A percentile compares a stretch with the other conserved stretches of the same genome.
phyloP scores from a whole-genome alignment of 345 rosid genomes.

The Corymbia maculata region DNA sequence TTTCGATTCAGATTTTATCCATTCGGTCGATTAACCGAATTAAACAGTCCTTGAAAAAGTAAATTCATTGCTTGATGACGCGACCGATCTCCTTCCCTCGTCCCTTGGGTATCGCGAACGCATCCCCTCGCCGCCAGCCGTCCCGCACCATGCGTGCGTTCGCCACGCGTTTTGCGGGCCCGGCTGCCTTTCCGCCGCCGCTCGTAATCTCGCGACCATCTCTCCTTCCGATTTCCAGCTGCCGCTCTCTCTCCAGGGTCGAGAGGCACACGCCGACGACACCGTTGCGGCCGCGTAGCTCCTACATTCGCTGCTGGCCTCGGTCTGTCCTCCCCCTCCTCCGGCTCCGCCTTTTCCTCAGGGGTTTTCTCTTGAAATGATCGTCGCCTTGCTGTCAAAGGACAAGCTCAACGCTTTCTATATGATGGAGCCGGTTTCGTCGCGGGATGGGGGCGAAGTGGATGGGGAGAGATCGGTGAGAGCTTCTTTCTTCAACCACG shows the following conservation, averaged over 20 bases:
- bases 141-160: conserved; percentile 39
- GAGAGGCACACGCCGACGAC: conserved; percentile 7
- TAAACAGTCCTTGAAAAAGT: too few relatives aligned
- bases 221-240: conserved; percentile 48
- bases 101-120: too few relatives aligned
- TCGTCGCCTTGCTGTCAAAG: conserved; percentile 42
- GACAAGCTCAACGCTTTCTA: conserved; percentile 79
- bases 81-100: too few relatives aligned
- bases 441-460: neutral
- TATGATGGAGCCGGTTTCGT: conserved; percentile 55
- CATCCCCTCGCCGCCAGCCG: conserved; percentile 1
- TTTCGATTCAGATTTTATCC: too few relatives aligned
- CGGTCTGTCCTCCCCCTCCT: conserved; percentile 41
- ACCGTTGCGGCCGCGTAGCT: conserved; percentile 18
- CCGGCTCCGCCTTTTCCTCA: neutral
- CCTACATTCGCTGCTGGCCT: conserved; percentile 48
- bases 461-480: conserved; percentile 42
- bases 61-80: too few relatives aligned
- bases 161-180: conserved; percentile 39
- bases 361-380: conserved; percentile 34
- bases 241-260: conserved; percentile 59
- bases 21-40: too few relatives aligned
- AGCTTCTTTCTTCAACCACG: conserved; percentile 77
- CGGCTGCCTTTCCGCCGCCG: conserved; percentile 27
- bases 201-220: conserved; percentile 50